Evolutionary conservation across 306 rosid genomes (phyloP).

Genomic region (barrel medic (Medicago truncatula)): MtrunA17r5.0-ANR NC_053044.1:43083001-43083500

Average conservation of each 20-base stretch:
- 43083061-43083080: too few relatives aligned
- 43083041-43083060: too few relatives aligned
- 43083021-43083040: too few relatives aligned
- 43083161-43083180: slow-evolving; percentile 1
- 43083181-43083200: not conserved
- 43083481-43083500: not conserved
- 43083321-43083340: slow-evolving; percentile 3
- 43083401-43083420: slow-evolving; percentile 23
- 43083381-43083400: slow-evolving; percentile 35
- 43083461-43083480: slow-evolving; percentile 15
- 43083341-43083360: not conserved
- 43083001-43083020: too few relatives aligned
- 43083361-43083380: slow-evolving; percentile 6
- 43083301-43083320: slow-evolving; percentile 2
- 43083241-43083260: slow-evolving; percentile 82
- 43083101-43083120: not conserved
- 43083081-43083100: not conserved
- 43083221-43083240: slow-evolving; percentile 66
- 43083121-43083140: slow-evolving; percentile 8
- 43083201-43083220: slow-evolving; percentile 43
- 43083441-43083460: slow-evolving; percentile 40
- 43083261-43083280: slow-evolving; percentile 75
- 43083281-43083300: slow-evolving; percentile 30
- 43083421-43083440: slow-evolving; percentile 39
- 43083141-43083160: not conserved